Base-by-base conservation (phyloP, 1,139 yeast species). In the Kodamaea suecica region DNA sequence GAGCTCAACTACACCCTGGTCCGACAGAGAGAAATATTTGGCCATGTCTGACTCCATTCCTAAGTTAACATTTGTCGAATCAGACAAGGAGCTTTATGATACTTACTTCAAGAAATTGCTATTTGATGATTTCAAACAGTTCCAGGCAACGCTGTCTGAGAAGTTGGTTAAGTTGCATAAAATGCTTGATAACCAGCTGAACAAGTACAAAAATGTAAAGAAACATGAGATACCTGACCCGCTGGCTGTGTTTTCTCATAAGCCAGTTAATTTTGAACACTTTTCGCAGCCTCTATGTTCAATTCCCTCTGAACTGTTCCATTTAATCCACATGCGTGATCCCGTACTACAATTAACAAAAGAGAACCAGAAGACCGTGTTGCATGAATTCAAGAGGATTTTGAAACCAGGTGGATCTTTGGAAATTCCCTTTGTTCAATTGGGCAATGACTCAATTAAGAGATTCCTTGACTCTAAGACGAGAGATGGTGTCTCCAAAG, bases 241-340 rank as follows among this genome's bases (percentile, higher is more conserved):
- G 2, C 45, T 52, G 27, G 19, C 45, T 5, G 33, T 48, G 15
- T 48, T 38, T 33, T 42, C 51, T 13, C 60, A 60, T 40, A 55
- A 63, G 37, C 72, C 73, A 6, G 47, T 49, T 43, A 66, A 69
- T 43, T 66, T 66, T 42, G 65, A 62, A 38, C 66, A 58, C 38
- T 66, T 54, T 39, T 41, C 57, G 8, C 40, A 50, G 9, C 49
- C 69, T 1, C 45, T 70, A 17, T 42, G 61, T 0, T 50, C 63
- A 0, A 50, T 70, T 10, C 52, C 54, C 2, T 44, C 53, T 9
- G 55, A 53, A 21, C 54, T 66, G 3, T 66, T 69, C 45, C 63
- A 66, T 36, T 41, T 61, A 23, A 53, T 70, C 27, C 73, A 66
- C 31, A 50, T 59, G 19, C 49, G 70, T 25, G 76, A 70, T 40